These are phyloP conservation scores for Psilocybe sp. DNA, from an alignment of 768 basidiomycete species.

Conservation along the genomic window DNA sequence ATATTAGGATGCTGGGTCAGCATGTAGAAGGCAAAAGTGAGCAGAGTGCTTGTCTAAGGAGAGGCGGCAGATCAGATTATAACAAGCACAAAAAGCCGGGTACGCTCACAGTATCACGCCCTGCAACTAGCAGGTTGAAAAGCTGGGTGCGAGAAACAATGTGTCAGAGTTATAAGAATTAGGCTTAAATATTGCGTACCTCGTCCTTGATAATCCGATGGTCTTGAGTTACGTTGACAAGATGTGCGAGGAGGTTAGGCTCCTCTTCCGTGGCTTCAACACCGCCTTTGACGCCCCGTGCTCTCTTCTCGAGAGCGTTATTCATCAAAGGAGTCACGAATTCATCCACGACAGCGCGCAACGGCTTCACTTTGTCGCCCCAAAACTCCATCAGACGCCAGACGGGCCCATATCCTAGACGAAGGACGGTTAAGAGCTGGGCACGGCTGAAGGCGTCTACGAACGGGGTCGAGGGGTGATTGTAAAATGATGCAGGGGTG, in stretches of 20 bases:
- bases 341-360: slow-evolving; percentile 40
- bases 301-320: slow-evolving; percentile 40
- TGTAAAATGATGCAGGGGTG: slow-evolving; percentile 22
- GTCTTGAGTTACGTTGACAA: slow-evolving; percentile 44
- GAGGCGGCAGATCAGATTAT: too few relatives aligned
- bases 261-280: slow-evolving; percentile 31
- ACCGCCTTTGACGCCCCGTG: slow-evolving; percentile 27
- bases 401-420: slow-evolving; percentile 34
- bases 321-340: slow-evolving; percentile 51
- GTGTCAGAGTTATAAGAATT: too few relatives aligned
- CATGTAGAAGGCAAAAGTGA: slow-evolving; percentile 44
- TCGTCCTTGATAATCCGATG: slow-evolving; percentile 35
- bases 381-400: slow-evolving; percentile 46
- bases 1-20: slow-evolving; percentile 41
- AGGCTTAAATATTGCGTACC: too few relatives aligned
- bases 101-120: slow-evolving; percentile 45
- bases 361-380: slow-evolving; percentile 40
- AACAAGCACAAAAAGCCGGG: neutral
- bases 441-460: slow-evolving; percentile 46
- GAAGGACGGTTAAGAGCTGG: slow-evolving; percentile 33
- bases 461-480: slow-evolving; percentile 42
- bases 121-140: slow-evolving; percentile 52
- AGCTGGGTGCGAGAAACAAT: too few relatives aligned
- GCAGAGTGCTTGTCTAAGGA: slow-evolving; percentile 32
- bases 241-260: slow-evolving; percentile 43